phyloP scores from a whole-genome alignment of 192 early-diverging fungal genomes.

The Rhizophagus clarus region DNA sequence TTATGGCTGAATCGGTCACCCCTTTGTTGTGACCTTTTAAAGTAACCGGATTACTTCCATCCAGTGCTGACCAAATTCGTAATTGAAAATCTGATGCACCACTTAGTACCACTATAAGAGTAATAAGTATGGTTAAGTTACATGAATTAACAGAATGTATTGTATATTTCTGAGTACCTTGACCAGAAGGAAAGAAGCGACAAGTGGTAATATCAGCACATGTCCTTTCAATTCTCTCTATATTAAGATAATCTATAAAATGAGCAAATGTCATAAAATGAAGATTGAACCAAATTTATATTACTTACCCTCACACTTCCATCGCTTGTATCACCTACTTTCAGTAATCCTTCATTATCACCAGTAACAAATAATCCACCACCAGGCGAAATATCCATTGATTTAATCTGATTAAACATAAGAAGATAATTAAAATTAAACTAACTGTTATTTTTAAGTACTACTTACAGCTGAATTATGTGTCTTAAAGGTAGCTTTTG shows the following conservation, averaged over 20 bases:
- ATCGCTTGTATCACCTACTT: slow-evolving; percentile 43
- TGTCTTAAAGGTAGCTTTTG: slow-evolving; percentile 31
- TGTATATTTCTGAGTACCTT: slow-evolving; percentile 48
- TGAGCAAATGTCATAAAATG: not conserved
- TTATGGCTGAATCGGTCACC: slow-evolving; percentile 63
- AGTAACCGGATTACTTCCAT: slow-evolving; percentile 75
- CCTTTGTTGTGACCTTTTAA: slow-evolving; percentile 67
- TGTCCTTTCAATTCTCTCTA: slow-evolving; percentile 63
- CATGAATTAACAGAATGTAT: not conserved
- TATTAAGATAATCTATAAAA: not conserved
- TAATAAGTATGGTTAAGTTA: not conserved
- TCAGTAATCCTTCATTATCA: slow-evolving; percentile 40
- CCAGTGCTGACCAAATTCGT: slow-evolving; percentile 73
- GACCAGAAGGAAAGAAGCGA: slow-evolving; percentile 75
- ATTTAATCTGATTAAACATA: slow-evolving; percentile 34
- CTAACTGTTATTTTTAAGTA: not conserved
- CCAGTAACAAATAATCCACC: slow-evolving; percentile 49
- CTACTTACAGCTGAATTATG: slow-evolving; percentile 13
- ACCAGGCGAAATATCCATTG: slow-evolving; percentile 52
- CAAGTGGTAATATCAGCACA: slow-evolving; percentile 63
- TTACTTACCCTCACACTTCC: slow-evolving; percentile 44
- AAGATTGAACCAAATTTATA: not conserved
- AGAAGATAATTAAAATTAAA: not conserved
- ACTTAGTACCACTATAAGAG: slow-evolving; percentile 58
- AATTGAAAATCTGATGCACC: slow-evolving; percentile 69